These are phyloP conservation scores for Magnolia changhungtana DNA, from an alignment of 164 flowering plant species.

Conservation along the genomic window DNA sequence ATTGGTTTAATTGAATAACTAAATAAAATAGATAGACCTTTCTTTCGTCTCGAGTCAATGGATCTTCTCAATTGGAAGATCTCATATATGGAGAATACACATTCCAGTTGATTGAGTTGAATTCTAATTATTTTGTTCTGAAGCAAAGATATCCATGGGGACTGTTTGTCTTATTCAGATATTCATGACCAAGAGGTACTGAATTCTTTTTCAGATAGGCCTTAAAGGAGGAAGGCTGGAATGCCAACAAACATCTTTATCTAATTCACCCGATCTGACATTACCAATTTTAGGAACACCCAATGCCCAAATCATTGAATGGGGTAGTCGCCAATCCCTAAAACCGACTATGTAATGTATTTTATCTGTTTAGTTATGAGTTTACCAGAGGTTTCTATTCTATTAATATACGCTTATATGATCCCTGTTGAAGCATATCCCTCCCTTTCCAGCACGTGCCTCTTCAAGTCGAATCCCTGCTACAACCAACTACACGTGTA, in stretches of 20 bases:
- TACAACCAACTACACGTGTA: too few species aligned
- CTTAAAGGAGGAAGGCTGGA: not conserved
- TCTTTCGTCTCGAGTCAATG: not conserved
- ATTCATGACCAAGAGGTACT: not conserved
- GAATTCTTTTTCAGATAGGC: not conserved
- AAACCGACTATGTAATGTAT: too few species aligned
- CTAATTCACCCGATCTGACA: not conserved
- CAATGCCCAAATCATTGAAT: too few species aligned
- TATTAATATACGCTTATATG: too few species aligned
- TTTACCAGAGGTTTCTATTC: too few species aligned
- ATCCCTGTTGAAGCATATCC: too few species aligned
- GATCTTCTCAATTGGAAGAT: conserved; percentile 1
- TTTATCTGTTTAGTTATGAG: too few species aligned
- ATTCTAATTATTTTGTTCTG: not conserved
- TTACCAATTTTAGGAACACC: too few species aligned
- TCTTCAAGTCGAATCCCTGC: too few species aligned
- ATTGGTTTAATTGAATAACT: not conserved
- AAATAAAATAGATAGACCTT: conserved; percentile 8
- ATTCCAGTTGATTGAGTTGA: not conserved
- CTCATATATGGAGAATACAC: not conserved
- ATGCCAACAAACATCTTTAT: not conserved
- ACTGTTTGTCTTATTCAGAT: not conserved
- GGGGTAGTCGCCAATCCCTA: too few species aligned
- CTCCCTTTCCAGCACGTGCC: too few species aligned
- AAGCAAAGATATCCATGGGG: not conserved